Conservation (phyloP, 2,329 filamentous ascomycete genomes). For the Phaeosphaeriaceae sp. region DNA sequence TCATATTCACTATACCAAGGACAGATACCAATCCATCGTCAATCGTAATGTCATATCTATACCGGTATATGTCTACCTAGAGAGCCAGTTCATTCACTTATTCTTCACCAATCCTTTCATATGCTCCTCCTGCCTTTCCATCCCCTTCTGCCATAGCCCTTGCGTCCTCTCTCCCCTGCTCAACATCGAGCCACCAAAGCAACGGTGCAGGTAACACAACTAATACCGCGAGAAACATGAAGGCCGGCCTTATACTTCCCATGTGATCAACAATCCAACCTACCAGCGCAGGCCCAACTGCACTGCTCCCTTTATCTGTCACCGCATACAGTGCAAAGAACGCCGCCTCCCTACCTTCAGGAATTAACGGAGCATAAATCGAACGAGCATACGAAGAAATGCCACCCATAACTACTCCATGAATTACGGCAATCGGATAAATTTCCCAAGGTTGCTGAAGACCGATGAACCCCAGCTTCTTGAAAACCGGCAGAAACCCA, state of each 20-base stretch:
- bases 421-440: slow-evolving; percentile 83
- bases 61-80: background rate
- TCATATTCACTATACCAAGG: slow-evolving; percentile 1
- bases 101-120: slow-evolving; percentile 26
- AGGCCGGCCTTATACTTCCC: slow-evolving; percentile 63
- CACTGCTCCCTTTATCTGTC: slow-evolving; percentile 90
- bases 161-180: slow-evolving; percentile 54
- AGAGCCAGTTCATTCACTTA: background rate
- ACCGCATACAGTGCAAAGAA: slow-evolving; percentile 96
- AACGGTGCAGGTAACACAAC: slow-evolving; percentile 80
- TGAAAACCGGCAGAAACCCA: slow-evolving; percentile 80
- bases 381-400: slow-evolving; percentile 87
- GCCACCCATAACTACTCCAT: slow-evolving; percentile 88
- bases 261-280: slow-evolving; percentile 79
- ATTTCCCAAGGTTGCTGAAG: slow-evolving; percentile 91
- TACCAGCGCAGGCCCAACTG: slow-evolving; percentile 90
- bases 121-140: slow-evolving; percentile 17
- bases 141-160: slow-evolving; percentile 28
- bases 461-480: slow-evolving; percentile 74
- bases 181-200: slow-evolving; percentile 80
- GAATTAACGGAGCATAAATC: slow-evolving; percentile 87
- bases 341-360: slow-evolving; percentile 87
- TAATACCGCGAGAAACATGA: slow-evolving; percentile 81
- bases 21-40: background rate
- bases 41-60: background rate